phyloP scores from a whole-genome alignment of 2,329 filamentous ascomycete species.

The Fusarium kyushuense region DNA sequence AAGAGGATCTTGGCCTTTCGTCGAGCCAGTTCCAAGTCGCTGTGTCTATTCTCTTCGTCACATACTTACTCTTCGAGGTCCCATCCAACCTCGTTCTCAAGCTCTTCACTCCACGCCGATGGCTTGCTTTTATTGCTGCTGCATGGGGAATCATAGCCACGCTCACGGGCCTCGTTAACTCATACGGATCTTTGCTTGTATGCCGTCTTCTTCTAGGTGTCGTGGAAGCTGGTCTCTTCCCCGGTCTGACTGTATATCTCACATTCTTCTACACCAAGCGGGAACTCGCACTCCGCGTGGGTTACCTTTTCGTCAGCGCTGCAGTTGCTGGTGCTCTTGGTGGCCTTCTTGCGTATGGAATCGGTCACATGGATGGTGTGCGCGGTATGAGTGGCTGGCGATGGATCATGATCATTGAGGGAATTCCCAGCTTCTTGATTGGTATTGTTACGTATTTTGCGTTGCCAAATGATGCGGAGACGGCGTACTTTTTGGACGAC shows the following conservation, averaged over 20 bases:
- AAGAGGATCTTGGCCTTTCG: conserved; percentile 70
- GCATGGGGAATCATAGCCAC: conserved; percentile 78
- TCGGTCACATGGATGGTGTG: conserved; percentile 78
- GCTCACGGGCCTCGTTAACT: conserved; percentile 74
- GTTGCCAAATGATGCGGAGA: conserved; percentile 57
- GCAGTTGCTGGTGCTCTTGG: conserved; percentile 79
- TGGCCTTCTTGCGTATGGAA: conserved; percentile 78
- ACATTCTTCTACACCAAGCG: conserved; percentile 82
- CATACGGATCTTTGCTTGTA: conserved; percentile 74
- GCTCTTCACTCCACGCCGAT: conserved; percentile 70
- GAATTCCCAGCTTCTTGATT: conserved; percentile 56
- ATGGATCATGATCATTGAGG: conserved; percentile 74
- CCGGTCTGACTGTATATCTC: conserved; percentile 75
- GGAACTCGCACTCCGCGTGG: conserved; percentile 78
- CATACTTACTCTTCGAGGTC: conserved; percentile 71
- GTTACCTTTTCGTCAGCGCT: conserved; percentile 77
- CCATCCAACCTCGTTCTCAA: conserved; percentile 75
- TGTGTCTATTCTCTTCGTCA: conserved; percentile 76
- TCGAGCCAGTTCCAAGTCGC: conserved; percentile 76
- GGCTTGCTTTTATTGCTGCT: conserved; percentile 73
- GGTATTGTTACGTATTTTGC: conserved; percentile 52
- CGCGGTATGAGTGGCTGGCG: conserved; percentile 75
- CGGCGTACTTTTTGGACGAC: conserved; percentile 69
- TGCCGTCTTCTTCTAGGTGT: conserved; percentile 76
- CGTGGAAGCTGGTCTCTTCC: conserved; percentile 77